Evolutionary conservation across 768 basidiomycete species (phyloP).

Genomic region (Boletus insuetus): DNA sequence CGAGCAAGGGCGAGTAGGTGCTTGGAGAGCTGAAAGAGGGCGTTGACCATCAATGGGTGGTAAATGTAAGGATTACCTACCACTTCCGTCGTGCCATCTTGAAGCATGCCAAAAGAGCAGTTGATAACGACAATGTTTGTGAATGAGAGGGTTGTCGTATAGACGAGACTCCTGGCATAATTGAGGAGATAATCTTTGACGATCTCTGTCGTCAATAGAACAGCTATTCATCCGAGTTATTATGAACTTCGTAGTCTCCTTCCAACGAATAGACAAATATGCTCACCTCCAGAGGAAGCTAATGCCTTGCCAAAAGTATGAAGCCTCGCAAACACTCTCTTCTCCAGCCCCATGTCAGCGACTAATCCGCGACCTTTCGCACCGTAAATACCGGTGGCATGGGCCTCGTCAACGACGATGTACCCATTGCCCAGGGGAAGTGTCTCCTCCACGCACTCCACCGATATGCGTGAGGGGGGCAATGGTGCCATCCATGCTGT

Average conservation of each 20-base stretch:
- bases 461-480: slow-evolving; percentile 69
- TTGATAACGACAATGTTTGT: slow-evolving; percentile 73
- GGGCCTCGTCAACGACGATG: slow-evolving; percentile 89
- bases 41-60: slow-evolving; percentile 23
- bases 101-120: slow-evolving; percentile 77
- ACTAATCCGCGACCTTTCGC: slow-evolving; percentile 74
- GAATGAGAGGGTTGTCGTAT: slow-evolving; percentile 82
- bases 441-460: slow-evolving; percentile 55
- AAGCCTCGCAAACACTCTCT: slow-evolving; percentile 70
- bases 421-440: slow-evolving; percentile 65
- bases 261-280: neutral
- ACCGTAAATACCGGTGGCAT: slow-evolving; percentile 90
- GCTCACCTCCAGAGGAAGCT: slow-evolving; percentile 80
- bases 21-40: slow-evolving; percentile 32
- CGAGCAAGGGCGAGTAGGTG: slow-evolving; percentile 23
- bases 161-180: slow-evolving; percentile 88
- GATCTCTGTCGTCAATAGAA: slow-evolving; percentile 66
- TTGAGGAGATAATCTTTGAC: slow-evolving; percentile 86
- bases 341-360: slow-evolving; percentile 63
- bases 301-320: slow-evolving; percentile 95
- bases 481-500: slow-evolving; percentile 96
- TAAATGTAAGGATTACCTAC: slow-evolving; percentile 28
- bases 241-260: neutral
- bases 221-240: slow-evolving; percentile 49
- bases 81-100: slow-evolving; percentile 59